Evolutionary conservation across 2,329 filamentous ascomycete genomes (phyloP), one percentile per base, ranked within the genome.

Genomic region (Colletotrichum limetticola): DNA sequence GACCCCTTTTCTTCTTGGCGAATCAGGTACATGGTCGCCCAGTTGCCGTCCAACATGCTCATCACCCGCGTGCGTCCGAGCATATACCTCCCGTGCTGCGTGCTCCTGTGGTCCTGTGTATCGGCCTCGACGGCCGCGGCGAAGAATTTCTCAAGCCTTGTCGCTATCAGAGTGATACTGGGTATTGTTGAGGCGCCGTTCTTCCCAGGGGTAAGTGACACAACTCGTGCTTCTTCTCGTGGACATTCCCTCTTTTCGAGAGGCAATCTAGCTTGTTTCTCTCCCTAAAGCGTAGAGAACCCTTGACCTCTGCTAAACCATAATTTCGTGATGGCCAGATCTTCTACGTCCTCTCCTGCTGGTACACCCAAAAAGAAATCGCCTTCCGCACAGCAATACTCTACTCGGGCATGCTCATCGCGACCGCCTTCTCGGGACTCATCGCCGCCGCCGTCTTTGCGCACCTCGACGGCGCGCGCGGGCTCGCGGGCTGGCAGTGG

Each of bases 401-500:
- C n/a, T 74, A 71, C 55, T 74, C 71, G n/a, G 71, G 73, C 56
- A 66, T 74, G 61, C 71, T 74, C 19, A 68, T 82, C 28, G 79
- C 80, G 4, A 81, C 77, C 0, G 81, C 82, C 3, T 86, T 86
- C 42, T 82, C 82, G 0, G 85, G 85, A 4, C 79, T 87, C 28
- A 84, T 88, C 52, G 84, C 83, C 0, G 82, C 84, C 0, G 84
- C 81, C 1, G 83, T 83, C 1, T 86, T 86, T 30, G 76, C 74
- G 7, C 77, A 76, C 2, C 77, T 81, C 19, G 85, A 91, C 68
- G 86, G 89, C n/a, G 82, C 85, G 0, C 81, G 82, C 3, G 91
- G 89, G 1, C 82, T 92, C 2, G 80, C 85, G 1, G 91, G 91
- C 3, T 94, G 92, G 91, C 85, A 90, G 11, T 92, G 88, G 88